Evolutionary conservation across 345 rosid species (phyloP), one percentile per base, ranked within the genome.

Genomic region (Geranium brycei): DNA sequence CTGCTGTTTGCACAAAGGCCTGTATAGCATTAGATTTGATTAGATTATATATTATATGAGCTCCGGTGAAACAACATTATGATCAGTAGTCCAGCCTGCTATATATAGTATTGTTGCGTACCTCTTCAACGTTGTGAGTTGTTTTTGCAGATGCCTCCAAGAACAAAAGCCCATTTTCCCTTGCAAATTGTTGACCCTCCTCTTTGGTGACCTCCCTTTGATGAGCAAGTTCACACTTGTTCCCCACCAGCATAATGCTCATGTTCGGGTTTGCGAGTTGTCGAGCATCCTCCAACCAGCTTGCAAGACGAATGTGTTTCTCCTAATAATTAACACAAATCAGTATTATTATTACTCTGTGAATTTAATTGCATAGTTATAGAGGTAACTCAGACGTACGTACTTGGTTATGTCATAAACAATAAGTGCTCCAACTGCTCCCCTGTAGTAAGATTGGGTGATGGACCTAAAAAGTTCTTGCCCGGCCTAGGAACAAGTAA

Each of bases 131-230:
- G 76, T 89, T 91, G 71, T 84, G 98, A 70, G 96, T 95, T 61
- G 98, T 89, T 85, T 93, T 87, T 14, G 98, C 98, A 68, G 98
- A 92, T 62, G 98, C 96, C 79, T 91, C 98, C 81, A 89, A 65
- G 73, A 91, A 91, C 38, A 92, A 60, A 40, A 92, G 91, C 19
- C 96, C 95, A 53, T 92, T 81, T 79, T 92, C 96, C 77, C 83
- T 89, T 51, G 98, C 99, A 77, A 93, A 93, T 75, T 86, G 97
- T 75, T 90, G 91, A 8, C 99, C 99, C 80, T 93, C 99, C 76
- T 93, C 99, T 74, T 82, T 90, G 88, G 87, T 85, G 63, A 92
- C 96, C 71, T 92, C 96, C 72, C 98, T 87, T 62, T 86, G 73
- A 62, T 85, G 91, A 62, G 91, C 77, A 73, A 91, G 98, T 79